Base-by-base conservation (phyloP, 495 filamentous ascomycete species). In the Penicillium paradoxum region DNA sequence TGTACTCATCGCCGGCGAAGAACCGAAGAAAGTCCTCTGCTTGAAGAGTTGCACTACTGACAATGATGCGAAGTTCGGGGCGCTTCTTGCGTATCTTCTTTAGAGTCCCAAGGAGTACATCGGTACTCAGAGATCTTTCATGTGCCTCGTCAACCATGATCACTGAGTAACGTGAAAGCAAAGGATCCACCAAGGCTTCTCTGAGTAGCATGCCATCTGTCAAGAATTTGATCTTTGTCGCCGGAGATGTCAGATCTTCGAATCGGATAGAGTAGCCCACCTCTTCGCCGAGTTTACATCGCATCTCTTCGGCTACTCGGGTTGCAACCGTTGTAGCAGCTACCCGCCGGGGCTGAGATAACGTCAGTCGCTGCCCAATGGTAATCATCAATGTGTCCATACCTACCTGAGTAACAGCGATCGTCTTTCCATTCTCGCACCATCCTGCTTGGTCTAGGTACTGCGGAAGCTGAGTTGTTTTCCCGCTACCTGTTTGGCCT, bases 101-200 rank as follows among this genome's bases (percentile, higher is more conserved):
- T 36, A 99, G 65, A n/a, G 97, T 74, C 0, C 93, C 91, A 33
- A 99, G 82, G 5, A 99, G 79, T 33, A 99, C 82, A 60, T 99
- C 93, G 6, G 91, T 91, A 70, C 91, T 95, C 50, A 99, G 79
- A 53, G 90, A 95, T 47, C 95, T 82, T 69, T 99, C 93, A 70
- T 99, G 93, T 24, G 95, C 95, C 67, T 99, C 93, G 64, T 99
- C 93, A 19, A 99, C 87, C 92, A 97, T 99, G 61, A 99, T 89
- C 30, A 97, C 88, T 6, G 90, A 95, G 66, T 99, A 99, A 6
- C 91, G 83, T 27, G 89, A 93, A 15, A 99, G 73, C 13, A 97
- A 76, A 51, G 93, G 93, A 68, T 97, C 95, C 17, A 95, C 89
- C 11, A 99, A 77, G 17, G 90, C 91, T 72, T 99, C 95, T 68